phyloP scores from a whole-genome alignment of 805 yeast species.

The Pichia deserticola region DNA sequence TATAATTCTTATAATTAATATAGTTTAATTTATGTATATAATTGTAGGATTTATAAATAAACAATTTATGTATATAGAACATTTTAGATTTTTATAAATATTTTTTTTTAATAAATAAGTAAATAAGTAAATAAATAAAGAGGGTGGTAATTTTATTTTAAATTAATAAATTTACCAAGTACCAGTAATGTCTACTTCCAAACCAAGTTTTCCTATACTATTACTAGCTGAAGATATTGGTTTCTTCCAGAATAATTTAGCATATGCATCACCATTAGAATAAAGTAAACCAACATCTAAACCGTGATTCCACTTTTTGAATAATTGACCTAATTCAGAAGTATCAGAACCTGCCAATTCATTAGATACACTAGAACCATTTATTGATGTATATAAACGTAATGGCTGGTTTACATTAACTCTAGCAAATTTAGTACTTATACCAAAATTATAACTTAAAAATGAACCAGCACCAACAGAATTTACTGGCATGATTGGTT shows the following conservation, averaged over 20 bases:
- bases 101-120: background rate
- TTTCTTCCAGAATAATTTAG: constrained; percentile 9
- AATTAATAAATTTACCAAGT: constrained; percentile 5
- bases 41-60: too few species aligned
- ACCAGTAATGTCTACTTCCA: constrained; percentile 13
- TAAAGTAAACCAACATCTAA: constrained; percentile 12
- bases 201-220: constrained; percentile 9
- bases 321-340: background rate
- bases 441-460: constrained; percentile 8
- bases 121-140: background rate
- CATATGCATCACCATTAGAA: constrained; percentile 7
- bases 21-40: too few species aligned
- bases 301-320: constrained; percentile 8
- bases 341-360: constrained; percentile 2
- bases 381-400: constrained; percentile 9
- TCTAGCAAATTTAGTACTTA: constrained; percentile 7
- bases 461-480: constrained; percentile 12
- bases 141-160: too few species aligned
- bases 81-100: too few species aligned
- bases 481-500: constrained; percentile 14
- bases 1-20: background rate
- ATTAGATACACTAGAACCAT: constrained; percentile 8
- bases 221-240: background rate
- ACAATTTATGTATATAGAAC: too few species aligned
- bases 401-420: constrained; percentile 8